Evolutionary conservation across 2,329 filamentous ascomycete genomes (phyloP), one percentile per base, ranked within the genome.

Genomic region (Chrysoporthe austroafricana): DNA sequence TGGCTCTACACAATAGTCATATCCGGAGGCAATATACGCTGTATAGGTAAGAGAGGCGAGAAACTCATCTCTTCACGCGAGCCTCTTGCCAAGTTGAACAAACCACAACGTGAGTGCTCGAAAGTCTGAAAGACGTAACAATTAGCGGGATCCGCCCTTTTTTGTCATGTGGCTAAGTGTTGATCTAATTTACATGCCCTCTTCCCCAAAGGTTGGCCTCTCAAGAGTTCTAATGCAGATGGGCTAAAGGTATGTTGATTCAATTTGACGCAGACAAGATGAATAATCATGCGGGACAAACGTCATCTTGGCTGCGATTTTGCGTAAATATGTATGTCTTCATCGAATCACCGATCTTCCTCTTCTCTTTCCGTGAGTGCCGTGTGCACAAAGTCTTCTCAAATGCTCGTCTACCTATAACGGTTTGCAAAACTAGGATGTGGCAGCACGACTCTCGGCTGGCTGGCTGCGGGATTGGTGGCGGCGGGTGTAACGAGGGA

Each of bases 401-500:
- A 7, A 36, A n/a, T 42, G 14, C 43, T 36, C 18, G 21, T 9
- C 14, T 48, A 21, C 18, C n/a, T 36, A 13, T 50, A 14, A 36
- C 3, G 9, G 39, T 46, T 11, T 46, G 42, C 42, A 42, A 14
- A 2, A 7, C 46, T 54, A 69, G 44, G 44, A 43, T 18, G 43
- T 66, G 26, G 11, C 42, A 26, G 48, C 46, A 52, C 43, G 61
- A 63, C 64, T 70, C 56, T 68, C 70, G 50, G 52, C 71, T 44
- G 82, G 81, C 72, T 85, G 82, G 69, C 83, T 85, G 72, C 80
- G 84, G 59, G 82, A 84, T 68, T 84, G 80, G 32, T 80, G 75
- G 48, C 82, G 78, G n/a, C 81, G 78, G 59, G 79, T 82, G 68
- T 84, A 83, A 65, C 71, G 59, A 52, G 76, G 73, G 16, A 65